Conservation (phyloP, 441 rosid species). For the Pelargonium myrrhifolium region DNA sequence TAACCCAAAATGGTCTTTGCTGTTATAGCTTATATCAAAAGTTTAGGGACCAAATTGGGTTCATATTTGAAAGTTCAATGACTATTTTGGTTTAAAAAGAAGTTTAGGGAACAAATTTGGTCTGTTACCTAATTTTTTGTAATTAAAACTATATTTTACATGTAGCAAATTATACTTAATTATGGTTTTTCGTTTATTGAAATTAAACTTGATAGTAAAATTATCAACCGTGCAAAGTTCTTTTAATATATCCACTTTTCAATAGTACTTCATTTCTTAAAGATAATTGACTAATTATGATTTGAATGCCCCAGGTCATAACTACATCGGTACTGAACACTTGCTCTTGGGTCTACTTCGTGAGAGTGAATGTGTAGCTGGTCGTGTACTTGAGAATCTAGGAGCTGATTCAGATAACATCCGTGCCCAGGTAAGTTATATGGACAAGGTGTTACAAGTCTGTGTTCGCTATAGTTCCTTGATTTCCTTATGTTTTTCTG, state of each 20-base stretch:
- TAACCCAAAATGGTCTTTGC: no score
- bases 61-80: no score
- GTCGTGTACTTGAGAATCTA: constrained; percentile 93
- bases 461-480: no score
- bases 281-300: neutral
- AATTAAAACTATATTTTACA: no score
- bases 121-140: no score
- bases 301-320: constrained; percentile 57
- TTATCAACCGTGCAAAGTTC: neutral
- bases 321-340: constrained; percentile 96
- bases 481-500: neutral
- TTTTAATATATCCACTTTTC: neutral
- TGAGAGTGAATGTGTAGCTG: constrained; percentile 99
- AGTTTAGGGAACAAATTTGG: no score
- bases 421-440: constrained; percentile 69
- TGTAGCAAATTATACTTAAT: no score
- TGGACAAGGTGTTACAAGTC: neutral
- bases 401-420: constrained; percentile 87
- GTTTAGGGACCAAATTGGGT: no score
- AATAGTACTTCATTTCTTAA: neutral
- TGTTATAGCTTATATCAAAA: no score
- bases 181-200: no score
- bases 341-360: constrained; percentile 80
- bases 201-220: neutral
- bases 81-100: no score